A percentile compares a stretch with the other conserved stretches of the same genome.
These are phyloP conservation scores for Arxiozyma slooffiae DNA, from an alignment of 1,139 yeast species.

Conservation along the genomic window DNA sequence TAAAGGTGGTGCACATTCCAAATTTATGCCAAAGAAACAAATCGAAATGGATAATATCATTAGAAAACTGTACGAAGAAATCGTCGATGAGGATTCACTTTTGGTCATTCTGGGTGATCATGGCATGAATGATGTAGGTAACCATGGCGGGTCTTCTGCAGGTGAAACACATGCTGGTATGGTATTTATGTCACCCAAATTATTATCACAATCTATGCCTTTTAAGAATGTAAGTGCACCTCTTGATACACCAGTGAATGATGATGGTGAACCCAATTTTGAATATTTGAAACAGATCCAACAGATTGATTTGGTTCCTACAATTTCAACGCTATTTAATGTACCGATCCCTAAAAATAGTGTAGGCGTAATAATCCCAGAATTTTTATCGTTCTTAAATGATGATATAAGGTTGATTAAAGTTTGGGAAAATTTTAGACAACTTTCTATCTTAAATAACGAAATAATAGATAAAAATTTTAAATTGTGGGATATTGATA, in stretches of 20 bases:
- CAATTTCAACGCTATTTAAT: no score
- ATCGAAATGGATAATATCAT: conserved; percentile 72
- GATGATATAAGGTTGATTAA: conserved; percentile 31
- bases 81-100: conserved; percentile 47
- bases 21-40: conserved; percentile 73
- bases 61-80: conserved; percentile 40
- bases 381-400: conserved; percentile 48
- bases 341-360: conserved; percentile 82
- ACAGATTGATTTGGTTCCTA: conserved; percentile 86
- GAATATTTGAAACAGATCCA: conserved; percentile 47
- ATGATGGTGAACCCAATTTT: conserved; percentile 32
- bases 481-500: conserved; percentile 15
- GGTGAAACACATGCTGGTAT: conserved; percentile 90
- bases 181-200: conserved; percentile 54
- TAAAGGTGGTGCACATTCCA: conserved; percentile 81
- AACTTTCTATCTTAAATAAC: conserved; percentile 35
- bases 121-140: conserved; percentile 83
- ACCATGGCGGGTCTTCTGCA: conserved; percentile 88
- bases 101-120: conserved; percentile 85
- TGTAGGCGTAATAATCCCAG: conserved; percentile 60
- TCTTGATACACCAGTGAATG: no score
- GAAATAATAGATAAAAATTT: conserved; percentile 6
- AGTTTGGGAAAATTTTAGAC: conserved; percentile 53
- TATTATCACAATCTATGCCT: conserved; percentile 33
- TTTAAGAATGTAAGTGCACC: conserved; percentile 28